Evolutionary conservation across 2,329 filamentous ascomycete species (phyloP).

Genomic region (Trichoderma breve): DNA sequence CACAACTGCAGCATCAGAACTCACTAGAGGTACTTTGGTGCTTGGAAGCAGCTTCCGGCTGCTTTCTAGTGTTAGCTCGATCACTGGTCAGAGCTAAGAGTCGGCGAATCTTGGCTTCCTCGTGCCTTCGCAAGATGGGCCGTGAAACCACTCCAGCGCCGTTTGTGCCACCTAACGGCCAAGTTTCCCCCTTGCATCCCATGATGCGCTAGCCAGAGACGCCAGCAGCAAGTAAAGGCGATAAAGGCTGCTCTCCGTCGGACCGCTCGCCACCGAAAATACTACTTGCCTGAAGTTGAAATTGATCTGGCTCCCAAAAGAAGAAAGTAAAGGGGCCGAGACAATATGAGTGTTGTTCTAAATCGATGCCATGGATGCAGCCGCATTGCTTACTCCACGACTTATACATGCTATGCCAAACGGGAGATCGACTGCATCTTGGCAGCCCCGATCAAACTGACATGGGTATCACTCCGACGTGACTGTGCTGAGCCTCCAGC

Average conservation of each 20-base stretch:
- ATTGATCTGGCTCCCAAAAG: neutral
- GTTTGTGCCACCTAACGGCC: neutral
- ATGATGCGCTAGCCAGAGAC: neutral
- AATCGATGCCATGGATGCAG: neutral
- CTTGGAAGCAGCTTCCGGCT: neutral
- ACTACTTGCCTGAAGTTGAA: neutral
- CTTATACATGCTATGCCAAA: neutral
- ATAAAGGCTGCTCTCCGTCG: neutral
- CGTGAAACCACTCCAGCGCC: neutral
- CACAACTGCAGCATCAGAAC: neutral
- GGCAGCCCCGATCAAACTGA: neutral
- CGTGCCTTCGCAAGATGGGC: neutral
- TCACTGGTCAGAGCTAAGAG: neutral
- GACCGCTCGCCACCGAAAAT: neutral
- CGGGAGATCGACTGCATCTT: conserved; percentile 3
- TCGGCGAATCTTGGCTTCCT: neutral
- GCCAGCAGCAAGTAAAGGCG: neutral
- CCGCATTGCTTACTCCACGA: neutral
- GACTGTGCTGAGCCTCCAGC: neutral
- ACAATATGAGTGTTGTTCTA: neutral
- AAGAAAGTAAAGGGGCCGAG: neutral
- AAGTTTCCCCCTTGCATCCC: neutral
- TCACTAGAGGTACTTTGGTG: neutral
- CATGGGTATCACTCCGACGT: neutral
- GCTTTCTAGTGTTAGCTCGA: neutral